Percentiles rank a stretch among this genome's conserved stretches.
These are phyloP conservation scores for Backusella sp. DNA, from an alignment of 192 early-diverging fungal species.

Conservation along the genomic window DNA sequence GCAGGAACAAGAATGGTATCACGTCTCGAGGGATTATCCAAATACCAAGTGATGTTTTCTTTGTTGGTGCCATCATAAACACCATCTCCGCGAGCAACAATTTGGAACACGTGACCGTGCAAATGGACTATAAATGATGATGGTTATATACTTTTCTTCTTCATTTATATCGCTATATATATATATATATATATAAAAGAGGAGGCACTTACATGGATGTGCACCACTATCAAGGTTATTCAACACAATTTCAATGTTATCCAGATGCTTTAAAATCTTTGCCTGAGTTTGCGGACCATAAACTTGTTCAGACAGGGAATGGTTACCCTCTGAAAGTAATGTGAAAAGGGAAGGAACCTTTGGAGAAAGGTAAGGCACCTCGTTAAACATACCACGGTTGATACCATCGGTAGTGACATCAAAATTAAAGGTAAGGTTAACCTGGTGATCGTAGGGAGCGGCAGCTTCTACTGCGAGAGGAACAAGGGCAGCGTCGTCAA, in stretches of 20 bases:
- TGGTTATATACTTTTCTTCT: not conserved
- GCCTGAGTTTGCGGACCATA: slow-evolving; percentile 68
- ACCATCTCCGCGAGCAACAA: slow-evolving; percentile 62
- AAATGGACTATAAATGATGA: slow-evolving; percentile 49
- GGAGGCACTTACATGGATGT: slow-evolving; percentile 42
- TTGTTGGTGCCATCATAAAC: slow-evolving; percentile 50
- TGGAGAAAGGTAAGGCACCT: slow-evolving; percentile 63
- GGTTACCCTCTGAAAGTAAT: slow-evolving; percentile 53
- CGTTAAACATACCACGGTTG: slow-evolving; percentile 85
- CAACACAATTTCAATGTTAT: slow-evolving; percentile 68
- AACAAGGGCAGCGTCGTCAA: slow-evolving; percentile 57
- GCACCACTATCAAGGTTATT: slow-evolving; percentile 71
- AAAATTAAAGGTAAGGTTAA: slow-evolving; percentile 61
- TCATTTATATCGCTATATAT: not conserved
- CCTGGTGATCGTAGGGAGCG: slow-evolving; percentile 44
- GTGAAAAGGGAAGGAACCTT: slow-evolving; percentile 68
- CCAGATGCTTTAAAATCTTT: slow-evolving; percentile 57
- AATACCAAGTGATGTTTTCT: slow-evolving; percentile 27
- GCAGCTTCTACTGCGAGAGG: slow-evolving; percentile 43
- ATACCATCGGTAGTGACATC: slow-evolving; percentile 64
- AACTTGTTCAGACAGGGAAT: slow-evolving; percentile 47
- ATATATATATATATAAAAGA: too few relatives aligned
- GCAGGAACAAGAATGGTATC: slow-evolving; percentile 74
- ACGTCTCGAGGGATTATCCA: slow-evolving; percentile 66
- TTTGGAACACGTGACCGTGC: slow-evolving; percentile 83